Conservation (phyloP, 2,329 filamentous ascomycete species). For the Epichloe bromicola region DNA sequence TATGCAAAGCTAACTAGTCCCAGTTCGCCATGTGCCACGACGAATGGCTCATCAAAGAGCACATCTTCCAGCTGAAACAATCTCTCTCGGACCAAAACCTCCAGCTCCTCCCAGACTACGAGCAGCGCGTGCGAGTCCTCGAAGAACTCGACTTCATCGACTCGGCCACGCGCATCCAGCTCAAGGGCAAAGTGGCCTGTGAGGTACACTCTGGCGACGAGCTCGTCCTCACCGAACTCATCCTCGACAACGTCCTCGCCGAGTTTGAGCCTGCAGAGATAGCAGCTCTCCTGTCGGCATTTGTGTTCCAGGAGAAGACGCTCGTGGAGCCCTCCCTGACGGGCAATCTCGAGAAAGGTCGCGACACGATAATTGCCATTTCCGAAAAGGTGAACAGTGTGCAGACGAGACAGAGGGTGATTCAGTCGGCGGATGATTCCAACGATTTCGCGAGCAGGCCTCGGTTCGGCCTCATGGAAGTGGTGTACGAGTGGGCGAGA, state of each 20-base stretch:
- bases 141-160: conserved; percentile 91
- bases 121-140: conserved; percentile 84
- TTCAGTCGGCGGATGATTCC: conserved; percentile 75
- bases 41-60: conserved; percentile 91
- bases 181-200: conserved; percentile 97
- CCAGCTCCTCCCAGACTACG: conserved; percentile 88
- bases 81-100: conserved; percentile 94
- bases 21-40: conserved; percentile 94
- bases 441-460: conserved; percentile 84
- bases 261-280: conserved; percentile 96
- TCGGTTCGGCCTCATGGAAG: conserved; percentile 87
- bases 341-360: conserved; percentile 66
- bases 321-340: conserved; percentile 69
- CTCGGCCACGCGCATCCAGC: conserved; percentile 69
- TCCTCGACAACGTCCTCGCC: conserved; percentile 91
- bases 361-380: conserved; percentile 75
- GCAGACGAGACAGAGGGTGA: conserved; percentile 84
- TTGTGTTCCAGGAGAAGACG: conserved; percentile 97
- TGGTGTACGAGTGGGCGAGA: conserved; percentile 95
- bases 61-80: conserved; percentile 75
- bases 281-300: conserved; percentile 80
- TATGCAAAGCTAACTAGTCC: conserved; percentile 13
- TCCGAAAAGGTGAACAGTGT: conserved; percentile 85
- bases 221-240: conserved; percentile 86
- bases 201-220: conserved; percentile 97